Conservation (phyloP, 768 basidiomycete genomes). For the Arthromyces matolae region DNA sequence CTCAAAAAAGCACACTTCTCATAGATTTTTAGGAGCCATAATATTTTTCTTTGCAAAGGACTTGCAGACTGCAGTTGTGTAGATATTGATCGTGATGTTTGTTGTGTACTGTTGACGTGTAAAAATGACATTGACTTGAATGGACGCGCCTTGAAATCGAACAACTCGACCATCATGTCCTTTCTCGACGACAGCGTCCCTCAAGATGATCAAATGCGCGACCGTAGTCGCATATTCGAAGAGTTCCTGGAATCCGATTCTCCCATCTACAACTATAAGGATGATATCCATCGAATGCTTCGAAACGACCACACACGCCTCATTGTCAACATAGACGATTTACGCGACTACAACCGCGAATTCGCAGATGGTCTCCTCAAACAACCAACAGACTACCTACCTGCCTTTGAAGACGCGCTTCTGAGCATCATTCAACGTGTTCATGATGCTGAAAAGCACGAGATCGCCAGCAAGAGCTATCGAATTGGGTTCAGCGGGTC, state of each 20-base stretch:
- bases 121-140: background rate
- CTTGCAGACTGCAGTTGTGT: too few species aligned
- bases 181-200: slow-evolving; percentile 55
- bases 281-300: slow-evolving; percentile 81
- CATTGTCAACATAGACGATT: slow-evolving; percentile 92
- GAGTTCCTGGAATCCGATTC: slow-evolving; percentile 76
- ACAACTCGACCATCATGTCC: slow-evolving; percentile 30
- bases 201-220: slow-evolving; percentile 69
- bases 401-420: slow-evolving; percentile 88
- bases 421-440: slow-evolving; percentile 66
- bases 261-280: slow-evolving; percentile 73
- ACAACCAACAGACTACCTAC: slow-evolving; percentile 80
- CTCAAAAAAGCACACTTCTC: too few species aligned
- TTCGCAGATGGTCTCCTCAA: slow-evolving; percentile 86
- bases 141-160: background rate
- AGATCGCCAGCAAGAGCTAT: slow-evolving; percentile 74
- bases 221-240: slow-evolving; percentile 75
- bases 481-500: slow-evolving; percentile 92
- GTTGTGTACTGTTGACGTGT: slow-evolving; percentile 13
- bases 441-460: slow-evolving; percentile 78
- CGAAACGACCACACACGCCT: slow-evolving; percentile 81
- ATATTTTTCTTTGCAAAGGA: too few species aligned
- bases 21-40: too few species aligned
- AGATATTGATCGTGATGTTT: slow-evolving; percentile 13
- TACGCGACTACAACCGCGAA: slow-evolving; percentile 88